phyloP scores from a whole-genome alignment of 148 eudicot species.

The Rhododendron ovatum region DNA sequence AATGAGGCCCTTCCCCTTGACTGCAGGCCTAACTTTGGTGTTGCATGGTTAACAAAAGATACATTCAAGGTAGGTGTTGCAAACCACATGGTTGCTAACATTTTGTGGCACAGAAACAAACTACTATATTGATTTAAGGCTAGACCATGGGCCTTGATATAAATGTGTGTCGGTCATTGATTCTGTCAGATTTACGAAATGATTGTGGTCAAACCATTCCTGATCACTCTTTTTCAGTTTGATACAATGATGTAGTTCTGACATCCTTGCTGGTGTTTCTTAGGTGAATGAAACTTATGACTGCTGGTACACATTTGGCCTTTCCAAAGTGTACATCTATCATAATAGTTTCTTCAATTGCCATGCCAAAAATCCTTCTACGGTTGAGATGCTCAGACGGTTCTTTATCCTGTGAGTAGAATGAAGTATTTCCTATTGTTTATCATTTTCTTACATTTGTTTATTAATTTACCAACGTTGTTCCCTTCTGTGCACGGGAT shows the following conservation, averaged over 20 bases:
- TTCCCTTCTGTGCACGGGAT: not conserved
- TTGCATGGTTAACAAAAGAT: conserved; percentile 77
- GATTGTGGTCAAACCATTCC: not conserved
- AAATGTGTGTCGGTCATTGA: not conserved
- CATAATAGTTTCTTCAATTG: conserved; percentile 67
- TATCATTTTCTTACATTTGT: not conserved
- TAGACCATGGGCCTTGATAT: not conserved
- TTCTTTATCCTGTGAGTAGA: conserved; percentile 72
- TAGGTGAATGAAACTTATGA: conserved; percentile 95
- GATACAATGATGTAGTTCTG: not conserved
- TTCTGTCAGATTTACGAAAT: not conserved
- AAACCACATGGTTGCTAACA: not conserved
- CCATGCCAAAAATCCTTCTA: conserved; percentile 70
- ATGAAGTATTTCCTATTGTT: not conserved
- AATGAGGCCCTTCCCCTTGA: conserved; percentile 89
- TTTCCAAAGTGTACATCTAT: conserved; percentile 70
- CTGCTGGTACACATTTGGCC: conserved; percentile 88
- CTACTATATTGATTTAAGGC: not conserved
- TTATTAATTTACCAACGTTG: not conserved
- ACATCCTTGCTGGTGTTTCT: conserved; percentile 10
- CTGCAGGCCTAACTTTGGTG: conserved; percentile 77
- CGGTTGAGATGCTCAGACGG: conserved; percentile 76
- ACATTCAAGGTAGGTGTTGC: conserved; percentile 51
- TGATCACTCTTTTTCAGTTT: not conserved
- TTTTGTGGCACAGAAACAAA: not conserved